Evolutionary conservation across 345 rosid genomes (phyloP).

Genomic region (Ailanthus altissimus): DNA sequence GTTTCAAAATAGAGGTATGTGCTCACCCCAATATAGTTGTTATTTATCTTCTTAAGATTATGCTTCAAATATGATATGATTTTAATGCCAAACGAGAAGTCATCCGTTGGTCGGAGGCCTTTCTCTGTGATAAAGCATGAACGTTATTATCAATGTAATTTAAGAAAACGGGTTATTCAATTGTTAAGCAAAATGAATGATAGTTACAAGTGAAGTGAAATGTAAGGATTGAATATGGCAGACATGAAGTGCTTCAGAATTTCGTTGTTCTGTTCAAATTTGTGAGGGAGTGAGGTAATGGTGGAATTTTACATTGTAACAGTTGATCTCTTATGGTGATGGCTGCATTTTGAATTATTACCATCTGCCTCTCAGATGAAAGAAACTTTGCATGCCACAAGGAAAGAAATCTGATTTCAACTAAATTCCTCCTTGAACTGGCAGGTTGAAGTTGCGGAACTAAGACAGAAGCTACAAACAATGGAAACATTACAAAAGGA

Average conservation of each 20-base stretch:
- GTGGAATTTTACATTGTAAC: not conserved
- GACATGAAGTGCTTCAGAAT: not conserved
- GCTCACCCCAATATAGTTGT: not conserved
- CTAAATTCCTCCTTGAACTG: constrained; percentile 23
- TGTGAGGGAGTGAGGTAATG: not conserved
- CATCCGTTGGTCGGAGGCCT: not conserved
- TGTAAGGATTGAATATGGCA: not conserved
- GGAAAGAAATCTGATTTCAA: not conserved
- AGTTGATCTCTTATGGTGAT: not conserved
- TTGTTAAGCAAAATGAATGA: not conserved
- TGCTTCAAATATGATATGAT: not conserved
- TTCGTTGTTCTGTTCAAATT: not conserved
- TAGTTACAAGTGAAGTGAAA: not conserved
- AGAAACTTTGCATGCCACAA: not conserved
- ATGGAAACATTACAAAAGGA: constrained; percentile 86
- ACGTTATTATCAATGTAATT: not conserved
- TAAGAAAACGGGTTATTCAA: not conserved
- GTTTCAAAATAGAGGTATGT: constrained; percentile 95
- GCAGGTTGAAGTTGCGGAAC: constrained; percentile 98
- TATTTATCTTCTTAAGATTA: not conserved
- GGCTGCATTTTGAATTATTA: not conserved
- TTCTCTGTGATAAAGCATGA: not conserved
- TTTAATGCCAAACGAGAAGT: not conserved
- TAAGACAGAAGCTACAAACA: constrained; percentile 87
- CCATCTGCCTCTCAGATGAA: not conserved